A percentile compares a stretch with the other conserved stretches of the same genome.
phyloP scores from a whole-genome alignment of 176 grass and related monocot species.

The Hsuehochloa calcarea region DNA sequence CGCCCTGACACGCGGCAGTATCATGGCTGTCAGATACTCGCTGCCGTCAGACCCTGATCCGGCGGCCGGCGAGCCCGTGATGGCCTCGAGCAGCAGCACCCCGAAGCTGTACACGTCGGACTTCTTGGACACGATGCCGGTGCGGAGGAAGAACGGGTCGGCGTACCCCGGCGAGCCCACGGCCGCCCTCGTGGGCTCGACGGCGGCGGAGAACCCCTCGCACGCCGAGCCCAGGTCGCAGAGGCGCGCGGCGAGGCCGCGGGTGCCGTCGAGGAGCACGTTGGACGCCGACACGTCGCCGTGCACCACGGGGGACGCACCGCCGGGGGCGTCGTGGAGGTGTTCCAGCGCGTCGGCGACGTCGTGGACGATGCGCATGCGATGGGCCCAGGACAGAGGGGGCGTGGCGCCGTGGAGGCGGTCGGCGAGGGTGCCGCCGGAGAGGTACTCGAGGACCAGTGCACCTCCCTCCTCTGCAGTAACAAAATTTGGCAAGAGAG shows the following conservation, averaged over 20 bases:
- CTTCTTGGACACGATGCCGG: conserved; percentile 74
- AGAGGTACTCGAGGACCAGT: conserved; percentile 70
- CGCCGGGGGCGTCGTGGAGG: conserved; percentile 53
- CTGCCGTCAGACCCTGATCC: conserved; percentile 16
- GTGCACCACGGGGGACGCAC: conserved; percentile 56
- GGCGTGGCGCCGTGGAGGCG: conserved; percentile 35
- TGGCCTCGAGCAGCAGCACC: conserved; percentile 62
- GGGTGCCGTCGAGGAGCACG: conserved; percentile 55
- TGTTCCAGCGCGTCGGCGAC: conserved; percentile 68
- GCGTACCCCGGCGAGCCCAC: conserved; percentile 83
- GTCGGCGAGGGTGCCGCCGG: conserved; percentile 67
- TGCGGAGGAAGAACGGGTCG: conserved; percentile 87
- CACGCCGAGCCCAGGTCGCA: conserved; percentile 87
- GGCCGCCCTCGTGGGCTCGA: conserved; percentile 29
- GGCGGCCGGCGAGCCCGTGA: conserved; percentile 63
- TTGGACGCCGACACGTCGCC: conserved; percentile 84
- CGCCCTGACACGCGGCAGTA: conserved; percentile 33
- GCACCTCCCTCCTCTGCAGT: conserved; percentile 81
- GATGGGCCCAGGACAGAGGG: conserved; percentile 47
- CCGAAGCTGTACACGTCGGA: conserved; percentile 91
- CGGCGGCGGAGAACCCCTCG: conserved; percentile 71
- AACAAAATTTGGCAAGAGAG: neutral
- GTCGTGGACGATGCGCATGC: conserved; percentile 69
- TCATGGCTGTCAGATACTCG: conserved; percentile 38
- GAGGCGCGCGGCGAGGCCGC: conserved; percentile 23